Evolutionary conservation across 2,329 filamentous ascomycete genomes (phyloP).

Genomic region (Colletotrichum tanaceti): DNA sequence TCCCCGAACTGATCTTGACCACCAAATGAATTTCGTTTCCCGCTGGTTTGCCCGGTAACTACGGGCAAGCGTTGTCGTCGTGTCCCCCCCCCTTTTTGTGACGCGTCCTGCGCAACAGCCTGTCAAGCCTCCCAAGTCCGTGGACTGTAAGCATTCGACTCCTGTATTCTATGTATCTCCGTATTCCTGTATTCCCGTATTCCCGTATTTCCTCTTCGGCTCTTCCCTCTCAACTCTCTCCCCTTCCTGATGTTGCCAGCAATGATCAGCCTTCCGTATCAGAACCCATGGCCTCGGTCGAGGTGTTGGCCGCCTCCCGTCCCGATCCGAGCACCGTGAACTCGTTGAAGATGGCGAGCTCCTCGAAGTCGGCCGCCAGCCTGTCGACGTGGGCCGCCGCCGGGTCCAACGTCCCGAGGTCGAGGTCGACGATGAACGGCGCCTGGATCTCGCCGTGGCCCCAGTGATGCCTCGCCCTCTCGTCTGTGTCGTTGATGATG

Average conservation of each 20-base stretch:
- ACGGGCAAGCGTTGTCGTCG: too few species aligned
- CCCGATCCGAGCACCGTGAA: conserved; percentile 12
- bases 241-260: too few species aligned
- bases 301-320: not conserved
- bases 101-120: not conserved
- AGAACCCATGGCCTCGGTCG: not conserved
- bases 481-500: conserved; percentile 16
- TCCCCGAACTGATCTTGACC: too few species aligned
- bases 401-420: conserved; percentile 8
- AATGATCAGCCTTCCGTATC: not conserved
- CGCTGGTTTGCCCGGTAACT: too few species aligned
- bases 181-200: too few species aligned
- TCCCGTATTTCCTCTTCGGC: too few species aligned
- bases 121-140: too few species aligned
- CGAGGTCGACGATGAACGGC: conserved; percentile 20
- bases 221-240: not conserved
- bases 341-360: conserved; percentile 29
- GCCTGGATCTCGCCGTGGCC: not conserved
- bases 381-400: conserved; percentile 6
- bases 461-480: conserved; percentile 21
- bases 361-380: conserved; percentile 26
- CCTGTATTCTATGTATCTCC: too few species aligned
- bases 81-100: not conserved
- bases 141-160: not conserved
- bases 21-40: too few species aligned